phyloP scores from a whole-genome alignment of 805 yeast genomes.

The Kregervanrija fluxuum region DNA sequence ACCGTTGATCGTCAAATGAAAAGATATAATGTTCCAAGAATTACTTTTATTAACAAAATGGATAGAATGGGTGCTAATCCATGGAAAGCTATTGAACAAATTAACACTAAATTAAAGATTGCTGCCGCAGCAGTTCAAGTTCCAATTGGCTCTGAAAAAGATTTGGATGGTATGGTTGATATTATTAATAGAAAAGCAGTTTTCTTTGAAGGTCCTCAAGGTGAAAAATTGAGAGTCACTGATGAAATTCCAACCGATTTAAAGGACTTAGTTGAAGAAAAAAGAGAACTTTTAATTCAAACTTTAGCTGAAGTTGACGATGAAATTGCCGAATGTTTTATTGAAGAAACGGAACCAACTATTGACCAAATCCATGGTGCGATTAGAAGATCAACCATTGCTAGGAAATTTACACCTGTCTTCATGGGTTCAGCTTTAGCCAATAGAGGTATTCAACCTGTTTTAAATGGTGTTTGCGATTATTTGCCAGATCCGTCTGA shows the following conservation, averaged over 20 bases:
- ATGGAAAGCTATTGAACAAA: constrained; percentile 87
- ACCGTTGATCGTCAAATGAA: constrained; percentile 99
- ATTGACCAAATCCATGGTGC: constrained; percentile 79
- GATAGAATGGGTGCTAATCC: constrained; percentile 99
- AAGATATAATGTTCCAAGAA: constrained; percentile 93
- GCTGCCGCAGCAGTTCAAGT: constrained; percentile 98
- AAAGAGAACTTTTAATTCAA: constrained; percentile 78
- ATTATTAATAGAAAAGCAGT: constrained; percentile 81
- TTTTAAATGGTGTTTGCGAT: constrained; percentile 91
- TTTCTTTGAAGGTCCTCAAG: constrained; percentile 85
- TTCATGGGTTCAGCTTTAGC: constrained; percentile 98
- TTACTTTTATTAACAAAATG: constrained; percentile 96
- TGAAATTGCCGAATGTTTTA: constrained; percentile 85
- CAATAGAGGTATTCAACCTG: constrained; percentile 92
- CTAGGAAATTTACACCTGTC: constrained; percentile 97
- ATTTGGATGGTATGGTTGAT: constrained; percentile 83
- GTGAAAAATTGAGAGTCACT: constrained; percentile 64
- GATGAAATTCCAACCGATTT: constrained; percentile 71
- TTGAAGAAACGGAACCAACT: constrained; percentile 87
- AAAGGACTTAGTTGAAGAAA: constrained; percentile 79
- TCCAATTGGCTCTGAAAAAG: constrained; percentile 91
- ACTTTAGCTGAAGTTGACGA: constrained; percentile 97
- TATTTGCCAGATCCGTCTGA: constrained; percentile 94
- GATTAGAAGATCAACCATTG: constrained; percentile 91
- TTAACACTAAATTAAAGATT: constrained; percentile 77